Evolutionary conservation across 495 filamentous ascomycete species (phyloP), one percentile per base, ranked within the genome.

Genomic region (Xylaria scruposa): DNA sequence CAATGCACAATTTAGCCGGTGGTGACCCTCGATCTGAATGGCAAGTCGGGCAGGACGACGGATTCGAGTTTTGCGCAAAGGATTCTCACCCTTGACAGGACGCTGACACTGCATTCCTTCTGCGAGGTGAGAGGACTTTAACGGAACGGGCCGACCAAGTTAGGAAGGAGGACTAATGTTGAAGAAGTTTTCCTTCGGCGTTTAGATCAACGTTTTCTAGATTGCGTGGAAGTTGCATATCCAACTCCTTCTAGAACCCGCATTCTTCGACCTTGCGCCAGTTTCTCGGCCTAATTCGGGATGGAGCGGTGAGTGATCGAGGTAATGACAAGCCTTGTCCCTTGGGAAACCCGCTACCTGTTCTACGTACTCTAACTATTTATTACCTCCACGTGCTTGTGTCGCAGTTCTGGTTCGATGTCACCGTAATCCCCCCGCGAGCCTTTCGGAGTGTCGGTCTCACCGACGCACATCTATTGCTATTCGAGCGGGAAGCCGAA

Each of bases 131-230:
- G 5, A 36, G 49, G 33, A 31, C 54, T 7, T 63, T 33, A 3
- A 29, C 68, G 68, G 68, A 54, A 70, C 68, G 68, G 68, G 58
- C 68, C 58, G 68, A 36, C 68, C 58, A 26, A 70, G 68, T 58
- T 70, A 70, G 68, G 68, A 70, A 70, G 68, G 68, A 70, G 58
- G 56, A n/a, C 53, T 26, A 33, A 0, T 21, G 38, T 60, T 60
- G 19, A 42, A 40, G 49, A 67, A 56, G 19, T 26, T 36, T 36
- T 54, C n/a, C n/a, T 42, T 56, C 36, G 17, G 40, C 17, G 6
- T 33, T 67, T 19, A 60, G 9, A 38, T 38, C 58, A 21, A 10
- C 31, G 8, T 60, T 38, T 38, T 36, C 17, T 38, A 38, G 31
- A 49, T 47, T 33, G 62, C 62, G 40, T 33, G 42, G 24, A 36